A percentile compares a stretch with the other conserved stretches of the same genome.
Conservation (phyloP, 2,329 filamentous ascomycete genomes). For the Exophiala viscosa region DNA sequence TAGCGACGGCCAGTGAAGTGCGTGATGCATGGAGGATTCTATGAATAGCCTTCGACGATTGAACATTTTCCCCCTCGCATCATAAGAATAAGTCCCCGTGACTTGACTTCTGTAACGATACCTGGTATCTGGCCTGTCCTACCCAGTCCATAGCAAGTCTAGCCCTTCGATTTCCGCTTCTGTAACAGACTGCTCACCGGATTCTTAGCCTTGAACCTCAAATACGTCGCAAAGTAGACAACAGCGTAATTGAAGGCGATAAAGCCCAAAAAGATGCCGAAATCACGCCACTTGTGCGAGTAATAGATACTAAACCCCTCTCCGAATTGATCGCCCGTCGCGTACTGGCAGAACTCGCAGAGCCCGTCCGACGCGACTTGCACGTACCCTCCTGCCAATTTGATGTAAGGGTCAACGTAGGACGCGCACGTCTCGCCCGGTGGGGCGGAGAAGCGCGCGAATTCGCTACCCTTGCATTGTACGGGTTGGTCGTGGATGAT, state of each 20-base stretch:
- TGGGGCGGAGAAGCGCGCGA: slow-evolving; percentile 51
- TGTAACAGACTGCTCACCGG: slow-evolving; percentile 16
- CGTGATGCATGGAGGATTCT: slow-evolving; percentile 11
- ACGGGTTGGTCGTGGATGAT: slow-evolving; percentile 66
- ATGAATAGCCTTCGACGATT: too few relatives aligned
- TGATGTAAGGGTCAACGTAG: slow-evolving; percentile 55
- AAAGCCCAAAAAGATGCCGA: slow-evolving; percentile 74
- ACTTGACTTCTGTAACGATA: too few relatives aligned
- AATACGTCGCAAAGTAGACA: slow-evolving; percentile 21
- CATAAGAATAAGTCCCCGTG: too few relatives aligned
- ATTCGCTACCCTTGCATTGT: slow-evolving; percentile 65
- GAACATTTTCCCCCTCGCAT: too few relatives aligned
- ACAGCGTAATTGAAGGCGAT: slow-evolving; percentile 61
- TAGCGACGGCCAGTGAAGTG: slow-evolving; percentile 10
- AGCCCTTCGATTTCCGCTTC: slow-evolving; percentile 14
- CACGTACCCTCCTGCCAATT: slow-evolving; percentile 43
- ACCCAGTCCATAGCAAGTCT: too few relatives aligned
- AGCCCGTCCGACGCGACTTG: slow-evolving; percentile 41
- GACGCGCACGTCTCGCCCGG: slow-evolving; percentile 57
- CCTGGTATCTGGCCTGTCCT: too few relatives aligned
- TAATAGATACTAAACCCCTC: slow-evolving; percentile 51
- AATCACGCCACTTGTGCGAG: slow-evolving; percentile 68
- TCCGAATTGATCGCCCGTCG: slow-evolving; percentile 40
- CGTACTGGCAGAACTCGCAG: slow-evolving; percentile 50
- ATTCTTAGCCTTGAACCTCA: slow-evolving; percentile 26